Percentiles rank a stretch among this genome's conserved stretches.
Conservation (phyloP, 768 basidiomycete genomes). For the Phaeolepiota aurea region DNA sequence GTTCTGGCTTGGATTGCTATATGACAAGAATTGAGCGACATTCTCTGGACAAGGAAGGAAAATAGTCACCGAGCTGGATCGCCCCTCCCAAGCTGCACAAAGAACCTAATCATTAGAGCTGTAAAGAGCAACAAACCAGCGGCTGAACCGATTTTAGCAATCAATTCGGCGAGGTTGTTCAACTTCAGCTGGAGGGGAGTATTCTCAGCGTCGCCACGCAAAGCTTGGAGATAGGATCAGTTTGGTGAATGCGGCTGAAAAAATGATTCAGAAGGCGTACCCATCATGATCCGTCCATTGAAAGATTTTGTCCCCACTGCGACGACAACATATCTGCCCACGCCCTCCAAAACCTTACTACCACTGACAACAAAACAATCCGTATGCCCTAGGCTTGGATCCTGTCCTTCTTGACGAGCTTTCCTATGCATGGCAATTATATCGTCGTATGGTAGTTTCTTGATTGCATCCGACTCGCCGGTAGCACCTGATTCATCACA, state of each 20-base stretch:
- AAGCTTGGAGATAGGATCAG: conserved; percentile 36
- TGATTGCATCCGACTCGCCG: conserved; percentile 93
- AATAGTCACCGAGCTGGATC: conserved; percentile 45
- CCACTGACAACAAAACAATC: conserved; percentile 94
- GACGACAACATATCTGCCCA: conserved; percentile 88
- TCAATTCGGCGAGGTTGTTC: conserved; percentile 88
- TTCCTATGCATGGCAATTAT: conserved; percentile 46
- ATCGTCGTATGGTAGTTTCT: conserved; percentile 74
- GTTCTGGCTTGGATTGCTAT: conserved; percentile 67
- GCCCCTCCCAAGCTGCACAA: conserved; percentile 70
- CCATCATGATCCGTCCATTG: conserved; percentile 97
- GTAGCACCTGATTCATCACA: conserved; percentile 97
- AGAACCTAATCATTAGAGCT: conserved; percentile 89
- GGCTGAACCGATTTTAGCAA: conserved; percentile 81
- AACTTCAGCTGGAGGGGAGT: conserved; percentile 94
- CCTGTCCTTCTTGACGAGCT: conserved; percentile 16
- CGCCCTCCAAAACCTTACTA: conserved; percentile 89
- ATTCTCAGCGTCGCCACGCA: conserved; percentile 78
- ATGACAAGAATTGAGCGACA: conserved; percentile 2
- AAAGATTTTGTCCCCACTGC: conserved; percentile 90
- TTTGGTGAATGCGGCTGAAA: conserved; percentile 1
- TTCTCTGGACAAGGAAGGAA: not conserved
- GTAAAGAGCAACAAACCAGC: conserved; percentile 78
- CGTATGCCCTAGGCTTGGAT: conserved; percentile 40
- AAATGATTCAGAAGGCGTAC: no score